Evolutionary conservation across 805 yeast genomes (phyloP).

Genomic region (Suhomyces sp.): DNA sequence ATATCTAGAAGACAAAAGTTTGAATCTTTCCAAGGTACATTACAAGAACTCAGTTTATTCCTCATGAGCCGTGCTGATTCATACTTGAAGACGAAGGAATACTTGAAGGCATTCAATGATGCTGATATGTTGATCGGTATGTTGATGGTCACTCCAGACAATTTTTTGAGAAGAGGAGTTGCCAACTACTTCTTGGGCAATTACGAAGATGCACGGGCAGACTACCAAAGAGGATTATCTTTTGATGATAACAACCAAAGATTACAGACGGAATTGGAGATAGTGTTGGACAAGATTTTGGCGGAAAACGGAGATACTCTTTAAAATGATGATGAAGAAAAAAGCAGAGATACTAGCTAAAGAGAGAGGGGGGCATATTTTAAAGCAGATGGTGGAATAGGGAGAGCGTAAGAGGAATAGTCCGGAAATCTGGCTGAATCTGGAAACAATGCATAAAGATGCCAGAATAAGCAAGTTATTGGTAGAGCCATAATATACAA

Average conservation of each 20-base stretch:
- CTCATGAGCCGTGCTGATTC: constrained; percentile 74
- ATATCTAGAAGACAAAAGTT: constrained; percentile 67
- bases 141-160: constrained; percentile 62
- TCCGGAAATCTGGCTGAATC: no score
- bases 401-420: no score
- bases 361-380: not conserved
- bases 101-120: constrained; percentile 63
- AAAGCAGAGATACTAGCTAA: not conserved
- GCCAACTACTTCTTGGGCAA: constrained; percentile 62
- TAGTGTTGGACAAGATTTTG: constrained; percentile 47
- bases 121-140: constrained; percentile 63
- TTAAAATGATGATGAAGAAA: not conserved
- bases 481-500: no score
- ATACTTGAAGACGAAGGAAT: constrained; percentile 52
- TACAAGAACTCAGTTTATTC: constrained; percentile 66
- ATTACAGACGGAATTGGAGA: constrained; percentile 47
- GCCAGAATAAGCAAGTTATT: no score
- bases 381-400: no score
- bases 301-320: constrained; percentile 60
- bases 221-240: constrained; percentile 72
- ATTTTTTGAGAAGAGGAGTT: constrained; percentile 70
- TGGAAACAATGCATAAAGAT: no score
- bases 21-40: constrained; percentile 69
- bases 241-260: constrained; percentile 55
- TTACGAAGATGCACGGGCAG: constrained; percentile 59